Evolutionary conservation across 2,329 filamentous ascomycete genomes (phyloP), one percentile per base, ranked within the genome.

Genomic region (Botrytis porri): DNA sequence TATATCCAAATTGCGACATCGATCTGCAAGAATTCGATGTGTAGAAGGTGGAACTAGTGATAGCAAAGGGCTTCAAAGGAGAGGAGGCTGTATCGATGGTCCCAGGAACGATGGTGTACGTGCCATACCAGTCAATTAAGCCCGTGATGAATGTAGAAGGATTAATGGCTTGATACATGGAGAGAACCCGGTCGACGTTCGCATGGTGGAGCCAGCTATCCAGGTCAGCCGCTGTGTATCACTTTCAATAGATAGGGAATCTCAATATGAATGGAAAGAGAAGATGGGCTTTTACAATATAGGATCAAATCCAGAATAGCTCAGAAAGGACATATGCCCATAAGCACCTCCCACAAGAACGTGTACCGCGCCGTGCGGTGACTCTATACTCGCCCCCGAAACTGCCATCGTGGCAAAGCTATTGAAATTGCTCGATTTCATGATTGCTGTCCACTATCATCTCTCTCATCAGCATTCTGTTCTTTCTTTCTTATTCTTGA

Each of bases 141-240:
- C 81, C 73, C 0, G 82, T 79, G 45, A 82, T 78, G 71, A 78
- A 77, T 4, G 43, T 39, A 32, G 72, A 61, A 0, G 79, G 78
- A 73, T 85, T 78, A 51, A 87, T 83, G 51, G 82, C 82, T 77
- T 86, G 82, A 84, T 83, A 86, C 72, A 86, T 80, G 5, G 87
- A 85, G 74, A 88, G 86, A 25, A 91, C 83, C 25, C 89, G 85
- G 78, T 91, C 88, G 71, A 91, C 83, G 78, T 91, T 89, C 76
- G 84, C 81, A 81, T 87, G 85, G 75, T 87, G 85, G 14, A 87
- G 82, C 83, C 85, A 84, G 75, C 84, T 85, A 48, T 7, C 1
- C n/a, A 25, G n/a, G n/a, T 69, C 48, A 69, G 65, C 29, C 54
- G 16, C 5, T 32, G 29, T 59, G n/a, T 6, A 57, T 41, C 1